Percentiles rank a stretch among this genome's conserved stretches.
Evolutionary conservation across 2,329 filamentous ascomycete species (phyloP).

Genomic region (Fusarium newnesense): DNA sequence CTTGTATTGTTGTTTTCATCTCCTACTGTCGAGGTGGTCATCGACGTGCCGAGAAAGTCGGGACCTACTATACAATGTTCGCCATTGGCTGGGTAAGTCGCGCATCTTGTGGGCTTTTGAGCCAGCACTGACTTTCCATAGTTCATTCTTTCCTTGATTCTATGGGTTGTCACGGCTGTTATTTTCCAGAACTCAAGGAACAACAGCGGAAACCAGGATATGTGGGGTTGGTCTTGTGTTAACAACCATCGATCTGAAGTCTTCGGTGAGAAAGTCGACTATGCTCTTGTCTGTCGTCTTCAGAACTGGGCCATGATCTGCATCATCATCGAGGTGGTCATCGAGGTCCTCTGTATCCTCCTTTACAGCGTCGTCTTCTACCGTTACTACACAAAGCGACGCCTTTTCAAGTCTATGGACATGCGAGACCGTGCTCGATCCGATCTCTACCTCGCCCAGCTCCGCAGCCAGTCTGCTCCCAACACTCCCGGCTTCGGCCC

Average conservation of each 20-base stretch:
- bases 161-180: slow-evolving; percentile 90
- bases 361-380: slow-evolving; percentile 97
- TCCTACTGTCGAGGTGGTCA: slow-evolving; percentile 92
- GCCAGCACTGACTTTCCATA: slow-evolving; percentile 26
- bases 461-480: slow-evolving; percentile 86
- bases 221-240: slow-evolving; percentile 99
- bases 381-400: slow-evolving; percentile 96
- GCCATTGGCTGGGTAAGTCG: slow-evolving; percentile 77
- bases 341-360: slow-evolving; percentile 89
- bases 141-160: slow-evolving; percentile 90
- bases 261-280: slow-evolving; percentile 84
- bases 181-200: slow-evolving; percentile 82
- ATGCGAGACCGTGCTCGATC: slow-evolving; percentile 92
- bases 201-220: slow-evolving; percentile 78
- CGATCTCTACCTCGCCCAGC: slow-evolving; percentile 91
- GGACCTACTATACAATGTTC: slow-evolving; percentile 95
- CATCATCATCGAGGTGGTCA: slow-evolving; percentile 94
- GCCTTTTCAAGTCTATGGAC: slow-evolving; percentile 96
- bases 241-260: slow-evolving; percentile 83
- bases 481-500: slow-evolving; percentile 91
- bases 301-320: slow-evolving; percentile 96
- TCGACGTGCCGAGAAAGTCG: slow-evolving; percentile 87
- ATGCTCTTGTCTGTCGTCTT: slow-evolving; percentile 90
- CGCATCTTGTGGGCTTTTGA: background rate
- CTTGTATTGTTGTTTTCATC: slow-evolving; percentile 83